Evolutionary conservation across 768 basidiomycete species (phyloP).

Genomic region (Podaxis carcinomalis): DNA sequence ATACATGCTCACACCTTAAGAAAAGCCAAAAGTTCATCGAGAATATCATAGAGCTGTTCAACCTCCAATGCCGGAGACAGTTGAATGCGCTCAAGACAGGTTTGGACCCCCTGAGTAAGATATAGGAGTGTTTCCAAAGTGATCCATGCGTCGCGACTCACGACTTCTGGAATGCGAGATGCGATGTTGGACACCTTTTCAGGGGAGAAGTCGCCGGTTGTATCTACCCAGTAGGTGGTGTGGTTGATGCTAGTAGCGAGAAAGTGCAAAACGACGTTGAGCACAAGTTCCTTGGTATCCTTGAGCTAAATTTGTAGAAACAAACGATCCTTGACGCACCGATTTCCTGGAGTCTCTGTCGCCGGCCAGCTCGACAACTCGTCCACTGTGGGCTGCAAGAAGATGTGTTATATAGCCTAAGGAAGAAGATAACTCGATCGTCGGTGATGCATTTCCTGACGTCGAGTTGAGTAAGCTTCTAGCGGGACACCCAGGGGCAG

Average conservation of each 20-base stretch:
- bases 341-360: constrained; percentile 64
- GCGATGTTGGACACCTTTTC: constrained; percentile 38
- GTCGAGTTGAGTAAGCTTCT: constrained; percentile 21
- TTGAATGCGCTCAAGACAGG: constrained; percentile 51
- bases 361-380: constrained; percentile 68
- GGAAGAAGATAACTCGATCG: neutral
- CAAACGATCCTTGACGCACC: constrained; percentile 34
- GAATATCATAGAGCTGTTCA: constrained; percentile 45
- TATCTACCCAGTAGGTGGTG: constrained; percentile 67
- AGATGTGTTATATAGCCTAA: neutral
- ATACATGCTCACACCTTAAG: constrained; percentile 15
- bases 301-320: neutral
- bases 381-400: constrained; percentile 20
- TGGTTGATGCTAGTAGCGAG: constrained; percentile 34
- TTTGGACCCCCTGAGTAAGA: constrained; percentile 18
- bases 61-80: constrained; percentile 57
- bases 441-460: constrained; percentile 17
- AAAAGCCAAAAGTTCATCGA: constrained; percentile 37
- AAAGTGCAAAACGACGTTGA: constrained; percentile 54
- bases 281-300: constrained; percentile 47
- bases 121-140: neutral
- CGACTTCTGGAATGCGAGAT: constrained; percentile 22
- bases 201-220: constrained; percentile 60
- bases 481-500: constrained; percentile 39
- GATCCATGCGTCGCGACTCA: neutral